phyloP scores from a whole-genome alignment of 768 basidiomycete species.

The Xanthoconium stramineum region DNA sequence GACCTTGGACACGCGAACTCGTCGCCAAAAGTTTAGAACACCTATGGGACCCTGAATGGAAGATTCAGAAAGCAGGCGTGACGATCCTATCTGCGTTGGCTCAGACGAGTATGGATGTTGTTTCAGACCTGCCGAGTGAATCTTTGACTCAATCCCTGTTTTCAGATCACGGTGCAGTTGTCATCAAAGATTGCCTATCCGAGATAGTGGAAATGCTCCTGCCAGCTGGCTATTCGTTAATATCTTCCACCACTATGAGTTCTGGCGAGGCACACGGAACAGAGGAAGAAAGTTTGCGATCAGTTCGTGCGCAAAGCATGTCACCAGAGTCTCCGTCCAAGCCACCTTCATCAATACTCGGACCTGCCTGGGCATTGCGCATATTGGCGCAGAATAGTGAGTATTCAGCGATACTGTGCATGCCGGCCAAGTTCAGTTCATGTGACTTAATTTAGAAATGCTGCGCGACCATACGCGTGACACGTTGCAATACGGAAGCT shows the following conservation, averaged over 20 bases:
- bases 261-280: background rate
- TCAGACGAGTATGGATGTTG: constrained; percentile 11
- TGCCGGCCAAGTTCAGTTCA: background rate
- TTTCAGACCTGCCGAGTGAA: background rate
- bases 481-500: constrained; percentile 7
- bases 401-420: background rate
- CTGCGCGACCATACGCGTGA: constrained; percentile 3
- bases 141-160: background rate
- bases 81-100: constrained; percentile 22
- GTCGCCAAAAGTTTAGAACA: constrained; percentile 8
- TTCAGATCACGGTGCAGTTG: background rate
- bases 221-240: background rate
- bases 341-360: constrained; percentile 17
- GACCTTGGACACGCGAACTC: constrained; percentile 9
- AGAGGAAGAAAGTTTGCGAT: background rate
- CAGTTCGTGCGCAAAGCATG: background rate
- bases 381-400: constrained; percentile 12
- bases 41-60: constrained; percentile 8
- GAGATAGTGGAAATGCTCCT: background rate
- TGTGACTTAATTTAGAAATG: background rate
- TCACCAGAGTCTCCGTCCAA: background rate
- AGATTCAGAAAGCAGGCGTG: constrained; percentile 22
- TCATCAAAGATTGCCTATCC: background rate
- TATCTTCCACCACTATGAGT: background rate
- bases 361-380: constrained; percentile 19